A percentile compares a stretch with the other conserved stretches of the same genome.
Evolutionary conservation across 768 basidiomycete genomes (phyloP).

Genomic region (Macrolepiota fuliginosa): DNA sequence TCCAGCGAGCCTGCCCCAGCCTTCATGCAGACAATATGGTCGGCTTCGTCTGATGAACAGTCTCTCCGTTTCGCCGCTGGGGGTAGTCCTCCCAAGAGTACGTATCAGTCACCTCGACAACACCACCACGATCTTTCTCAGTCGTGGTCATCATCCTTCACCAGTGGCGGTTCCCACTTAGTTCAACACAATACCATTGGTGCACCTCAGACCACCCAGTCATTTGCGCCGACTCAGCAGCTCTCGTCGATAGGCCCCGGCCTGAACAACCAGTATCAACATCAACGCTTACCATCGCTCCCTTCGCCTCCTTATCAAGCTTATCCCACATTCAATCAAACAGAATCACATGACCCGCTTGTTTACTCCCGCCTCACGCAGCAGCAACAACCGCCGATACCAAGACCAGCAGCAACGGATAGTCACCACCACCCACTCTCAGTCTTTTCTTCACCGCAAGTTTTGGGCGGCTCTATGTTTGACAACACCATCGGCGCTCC

Average conservation of each 20-base stretch:
- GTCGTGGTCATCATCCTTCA: constrained; percentile 21
- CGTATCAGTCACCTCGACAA: constrained; percentile 29
- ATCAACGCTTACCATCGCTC: constrained; percentile 11
- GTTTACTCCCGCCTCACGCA: not conserved
- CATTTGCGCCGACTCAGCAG: not conserved
- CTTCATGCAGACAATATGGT: constrained; percentile 62
- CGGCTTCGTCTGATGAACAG: constrained; percentile 52
- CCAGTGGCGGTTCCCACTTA: constrained; percentile 11
- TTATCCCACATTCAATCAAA: not conserved
- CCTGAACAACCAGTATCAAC: constrained; percentile 6
- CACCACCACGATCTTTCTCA: constrained; percentile 21
- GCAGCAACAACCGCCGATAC: constrained; percentile 1
- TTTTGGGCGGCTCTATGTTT: not conserved
- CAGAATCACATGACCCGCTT: not conserved
- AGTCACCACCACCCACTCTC: not conserved
- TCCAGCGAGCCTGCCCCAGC: constrained; percentile 19
- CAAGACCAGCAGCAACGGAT: not conserved
- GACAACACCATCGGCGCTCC: not conserved
- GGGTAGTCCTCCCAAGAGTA: constrained; percentile 23
- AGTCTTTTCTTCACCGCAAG: not conserved
- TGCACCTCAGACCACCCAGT: not conserved
- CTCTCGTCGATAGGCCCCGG: not conserved
- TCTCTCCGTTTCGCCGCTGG: constrained; percentile 32
- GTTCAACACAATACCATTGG: not conserved
- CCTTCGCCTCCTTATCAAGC: not conserved